These are phyloP conservation scores for Neohortaea acidophila DNA, from an alignment of 495 filamentous ascomycete genomes.

Conservation along the genomic window DNA sequence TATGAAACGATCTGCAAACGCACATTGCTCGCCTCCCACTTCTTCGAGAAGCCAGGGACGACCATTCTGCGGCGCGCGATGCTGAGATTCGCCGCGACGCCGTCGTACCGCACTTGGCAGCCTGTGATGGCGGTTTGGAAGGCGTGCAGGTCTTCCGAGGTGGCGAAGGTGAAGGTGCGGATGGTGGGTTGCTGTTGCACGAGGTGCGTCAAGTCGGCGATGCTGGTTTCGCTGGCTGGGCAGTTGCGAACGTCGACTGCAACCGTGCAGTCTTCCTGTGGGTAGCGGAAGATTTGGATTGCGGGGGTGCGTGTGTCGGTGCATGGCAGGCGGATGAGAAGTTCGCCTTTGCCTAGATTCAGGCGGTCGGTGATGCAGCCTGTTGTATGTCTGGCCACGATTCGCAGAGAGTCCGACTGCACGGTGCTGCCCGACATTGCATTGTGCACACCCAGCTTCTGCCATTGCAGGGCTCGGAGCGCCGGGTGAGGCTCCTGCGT, in stretches of 20 bases:
- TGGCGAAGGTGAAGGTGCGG: constrained; percentile 23
- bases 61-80: constrained; percentile 56
- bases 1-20: constrained; percentile 58
- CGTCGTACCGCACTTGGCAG: constrained; percentile 26
- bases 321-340: constrained; percentile 24
- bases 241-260: constrained; percentile 20
- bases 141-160: constrained; percentile 46
- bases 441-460: constrained; percentile 32
- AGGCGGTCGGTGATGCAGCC: constrained; percentile 26
- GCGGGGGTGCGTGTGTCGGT: constrained; percentile 16
- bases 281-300: constrained; percentile 23
- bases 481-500: constrained; percentile 22
- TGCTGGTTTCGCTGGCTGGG: constrained; percentile 16
- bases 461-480: constrained; percentile 30
- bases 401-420: constrained; percentile 52
- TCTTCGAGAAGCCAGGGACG: constrained; percentile 81
- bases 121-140: constrained; percentile 69
- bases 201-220: constrained; percentile 19
- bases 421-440: constrained; percentile 32
- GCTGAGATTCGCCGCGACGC: constrained; percentile 53
- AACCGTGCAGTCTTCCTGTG: constrained; percentile 24
- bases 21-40: constrained; percentile 62
- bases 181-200: constrained; percentile 20
- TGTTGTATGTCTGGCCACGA: constrained; percentile 28
- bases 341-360: constrained; percentile 27